Evolutionary conservation across 768 basidiomycete species (phyloP), one percentile per base, ranked within the genome.

Genomic region (Mycena kentingensis): DNA sequence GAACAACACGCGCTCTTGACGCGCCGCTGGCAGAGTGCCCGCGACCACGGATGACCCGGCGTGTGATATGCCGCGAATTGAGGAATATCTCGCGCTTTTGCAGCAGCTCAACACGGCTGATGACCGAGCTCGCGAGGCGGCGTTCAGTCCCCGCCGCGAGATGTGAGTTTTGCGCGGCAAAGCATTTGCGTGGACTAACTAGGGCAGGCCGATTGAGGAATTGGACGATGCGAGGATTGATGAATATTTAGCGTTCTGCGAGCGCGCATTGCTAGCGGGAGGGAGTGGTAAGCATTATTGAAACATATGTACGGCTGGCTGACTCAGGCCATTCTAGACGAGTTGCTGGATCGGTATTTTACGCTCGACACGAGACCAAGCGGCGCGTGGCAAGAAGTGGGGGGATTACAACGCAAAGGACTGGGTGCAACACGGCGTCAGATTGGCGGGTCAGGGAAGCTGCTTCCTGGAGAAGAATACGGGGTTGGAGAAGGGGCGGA

Each of bases 181-280:
- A 46, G 37, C 13, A 25, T 26, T 29, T 25, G 48, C 62, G 48
- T 51, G 51, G 39, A 61, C 31, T 28, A 37, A 57, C 19, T 54
- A 42, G 51, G 51, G 28, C 64, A 90, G 88, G 69, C 68, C 76
- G 19, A 75, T 78, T 46, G 77, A 77, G 11, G 78, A 85, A 57
- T 67, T 85, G 53, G 71, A 73, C 50, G 77, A 75, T 21, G 65
- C 64, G 26, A 73, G 73, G 63, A 65, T 88, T 46, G 88, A 90
- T 58, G 74, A 75, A 25, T 91, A 89, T 63, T 67, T 91, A 34
- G 68, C 66, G 21, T 88, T 90, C 58, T 87, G 87, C 63, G 77
- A 83, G 63, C 70, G 66, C 26, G 81, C 80, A 22, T 61, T 90
- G 55, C 49, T 77, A 8, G 69, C 68, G 26, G 51, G 61, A 46